A percentile compares a stretch with the other conserved stretches of the same genome.
phyloP scores from a whole-genome alignment of 2,329 filamentous ascomycete species.

The Domatiomyces globalis region DNA sequence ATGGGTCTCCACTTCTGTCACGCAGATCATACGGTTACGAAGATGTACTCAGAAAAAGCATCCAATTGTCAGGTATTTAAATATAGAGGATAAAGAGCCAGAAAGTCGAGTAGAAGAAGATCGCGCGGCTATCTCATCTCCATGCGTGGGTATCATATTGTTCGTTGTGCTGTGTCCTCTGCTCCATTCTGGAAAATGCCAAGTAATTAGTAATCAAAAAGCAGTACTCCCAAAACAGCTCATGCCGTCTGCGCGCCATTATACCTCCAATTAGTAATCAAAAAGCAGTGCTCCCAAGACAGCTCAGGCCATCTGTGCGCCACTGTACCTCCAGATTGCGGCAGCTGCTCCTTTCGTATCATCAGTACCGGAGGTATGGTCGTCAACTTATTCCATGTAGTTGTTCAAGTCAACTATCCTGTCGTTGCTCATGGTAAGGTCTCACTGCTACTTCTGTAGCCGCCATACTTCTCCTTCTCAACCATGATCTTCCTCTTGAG shows the following conservation, averaged over 20 bases:
- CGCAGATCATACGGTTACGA: too few species aligned
- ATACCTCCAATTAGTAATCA: too few species aligned
- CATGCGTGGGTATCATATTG: background rate
- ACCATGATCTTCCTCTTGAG: slow-evolving; percentile 1
- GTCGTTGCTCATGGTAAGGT: background rate
- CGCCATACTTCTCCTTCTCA: background rate
- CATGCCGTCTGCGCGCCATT: too few species aligned
- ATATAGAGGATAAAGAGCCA: too few species aligned
- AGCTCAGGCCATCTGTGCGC: too few species aligned
- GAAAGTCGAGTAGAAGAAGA: too few species aligned
- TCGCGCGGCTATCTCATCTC: too few species aligned
- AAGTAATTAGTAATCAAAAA: background rate
- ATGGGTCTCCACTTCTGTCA: background rate
- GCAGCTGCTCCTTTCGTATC: background rate
- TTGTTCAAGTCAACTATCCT: background rate
- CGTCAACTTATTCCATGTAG: background rate
- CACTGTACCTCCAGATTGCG: too few species aligned
- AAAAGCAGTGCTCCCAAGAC: background rate
- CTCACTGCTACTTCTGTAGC: background rate
- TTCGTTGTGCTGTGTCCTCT: background rate
- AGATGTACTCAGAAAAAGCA: too few species aligned
- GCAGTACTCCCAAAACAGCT: too few species aligned
- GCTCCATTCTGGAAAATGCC: background rate
- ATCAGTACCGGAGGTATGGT: background rate
- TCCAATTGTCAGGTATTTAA: too few species aligned